These are phyloP conservation scores for Neonectria ditissima DNA, from an alignment of 2,329 filamentous ascomycete genomes.

Conservation along the genomic window DNA sequence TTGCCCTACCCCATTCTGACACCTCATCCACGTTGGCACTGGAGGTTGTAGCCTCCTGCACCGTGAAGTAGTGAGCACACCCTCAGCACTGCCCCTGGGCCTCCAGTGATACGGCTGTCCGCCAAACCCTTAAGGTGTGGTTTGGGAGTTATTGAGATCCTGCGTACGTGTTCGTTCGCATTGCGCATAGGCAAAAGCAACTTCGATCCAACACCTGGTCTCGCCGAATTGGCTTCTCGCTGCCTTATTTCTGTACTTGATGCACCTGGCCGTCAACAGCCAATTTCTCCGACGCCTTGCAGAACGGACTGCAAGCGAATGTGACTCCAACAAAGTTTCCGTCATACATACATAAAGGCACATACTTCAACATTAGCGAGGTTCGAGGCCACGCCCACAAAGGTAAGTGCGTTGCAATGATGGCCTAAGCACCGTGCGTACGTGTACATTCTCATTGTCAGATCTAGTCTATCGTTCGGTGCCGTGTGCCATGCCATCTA, in stretches of 20 bases:
- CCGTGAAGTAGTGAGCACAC: slow-evolving; percentile 15
- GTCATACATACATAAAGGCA: slow-evolving; percentile 12
- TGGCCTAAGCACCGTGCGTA: slow-evolving; percentile 10
- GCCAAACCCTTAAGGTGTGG: slow-evolving; percentile 25
- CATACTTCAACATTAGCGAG: slow-evolving; percentile 13
- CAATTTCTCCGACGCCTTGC: slow-evolving; percentile 12
- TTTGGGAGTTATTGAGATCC: slow-evolving; percentile 22
- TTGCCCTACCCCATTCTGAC: slow-evolving; percentile 17
- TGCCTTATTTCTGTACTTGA: neutral
- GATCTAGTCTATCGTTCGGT: slow-evolving; percentile 17
- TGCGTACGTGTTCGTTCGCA: slow-evolving; percentile 35
- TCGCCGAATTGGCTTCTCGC: neutral
- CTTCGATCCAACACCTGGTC: slow-evolving; percentile 9
- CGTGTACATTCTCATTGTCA: slow-evolving; percentile 14
- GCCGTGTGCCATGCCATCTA: slow-evolving; percentile 20
- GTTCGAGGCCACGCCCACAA: neutral
- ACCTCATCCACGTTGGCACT: slow-evolving; percentile 26
- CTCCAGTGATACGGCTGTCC: slow-evolving; percentile 26
- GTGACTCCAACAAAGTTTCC: slow-evolving; percentile 24
- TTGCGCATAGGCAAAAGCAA: slow-evolving; percentile 9
- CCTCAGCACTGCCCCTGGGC: slow-evolving; percentile 25
- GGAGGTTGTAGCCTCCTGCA: slow-evolving; percentile 26
- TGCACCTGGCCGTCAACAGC: slow-evolving; percentile 5
- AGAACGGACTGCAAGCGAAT: slow-evolving; percentile 15
- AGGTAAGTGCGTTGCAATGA: neutral